Evolutionary conservation across 2,329 filamentous ascomycete species (phyloP), one percentile per base, ranked within the genome.

Genomic region (Anthostomella pinea): DNA sequence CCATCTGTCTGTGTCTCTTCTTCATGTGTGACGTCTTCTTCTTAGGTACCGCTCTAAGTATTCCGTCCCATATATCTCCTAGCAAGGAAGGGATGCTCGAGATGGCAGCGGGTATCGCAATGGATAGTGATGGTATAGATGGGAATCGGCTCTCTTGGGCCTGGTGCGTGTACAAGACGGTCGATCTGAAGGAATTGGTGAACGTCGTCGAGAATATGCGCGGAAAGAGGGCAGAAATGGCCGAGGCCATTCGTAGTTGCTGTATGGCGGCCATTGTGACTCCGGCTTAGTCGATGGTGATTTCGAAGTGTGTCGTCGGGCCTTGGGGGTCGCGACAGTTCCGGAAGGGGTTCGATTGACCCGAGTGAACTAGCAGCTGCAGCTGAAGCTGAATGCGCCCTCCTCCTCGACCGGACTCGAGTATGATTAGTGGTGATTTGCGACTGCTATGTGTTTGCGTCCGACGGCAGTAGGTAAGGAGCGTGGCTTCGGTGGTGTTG

Each of bases 1-100:
- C 91, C 83, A 97, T 85, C 60, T 95, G 89, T 56, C 94, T 81
- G 59, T 89, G 83, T 53, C 93, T 79, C 75, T 89, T 95, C 72
- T 93, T 95, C 72, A 87, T 87, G 65, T 98, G 88, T 26, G 91
- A 96, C 21, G 89, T 94, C 78, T 97, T 98, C 72, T 95, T 97
- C 77, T 98, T 98, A 5, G 93, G 93, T 11, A 97, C 93, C 1
- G 93, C 93, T 49, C 83, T 83, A 51, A 98, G 73, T 29, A 98
- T 78, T 5, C 87, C 89, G 52, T 96, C 91, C 91, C 91, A 97
- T 55, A 98, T 81, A 46, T 85, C 86, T 38, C 79, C 81, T 15
- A 95, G 67, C n/a, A 89, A 59, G 5, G 76, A 75, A 5, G 85
- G 82, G 33, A 90, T 70, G 32, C 70, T 78, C 49, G 80, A 73